Base-by-base conservation (phyloP, 345 rosid species). In the Abelmoschus esculentus region DNA sequence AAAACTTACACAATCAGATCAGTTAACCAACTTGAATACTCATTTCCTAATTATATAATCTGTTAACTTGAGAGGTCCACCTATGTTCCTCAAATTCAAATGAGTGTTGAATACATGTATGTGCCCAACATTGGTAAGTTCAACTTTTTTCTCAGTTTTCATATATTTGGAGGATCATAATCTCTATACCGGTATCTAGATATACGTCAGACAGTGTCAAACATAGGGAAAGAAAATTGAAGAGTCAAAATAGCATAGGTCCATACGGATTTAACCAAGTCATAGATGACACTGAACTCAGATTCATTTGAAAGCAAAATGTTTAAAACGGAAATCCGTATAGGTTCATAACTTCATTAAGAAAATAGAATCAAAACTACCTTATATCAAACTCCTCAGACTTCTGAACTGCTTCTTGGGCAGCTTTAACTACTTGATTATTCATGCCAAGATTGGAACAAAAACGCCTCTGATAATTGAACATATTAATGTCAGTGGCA, bases 311-410 rank as follows among this genome's bases (percentile, higher is more conserved):
- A 42, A 63, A 61, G 29, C 10, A 11, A 40, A 63, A 40, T 9
- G 49, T n/a, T 28, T 65, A 12, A 47, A n/a, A 64, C 46, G 6
- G 29, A 62, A 17, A 8, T 29, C 26, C 3, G 15, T 66, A 47
- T 49, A 32, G 34, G 26, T 15, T 28, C 42, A 50, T 14, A n/a
- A 40, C 17, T 10, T n/a, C 28, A 53, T 31, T 15, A 52, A 32
- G 12, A 42, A 56, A 44, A 32, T 22, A 62, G 47, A 67, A 55
- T 46, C 7, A 34, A 34, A 49, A 31, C 3, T 76, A 95, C 99
- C 99, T 85, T 73, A 95, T 95, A 77, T 95, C 99, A 66, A 95
- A 88, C 83, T 90, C 93, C 82, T 95, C 99, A 1, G 99, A 91
- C 77, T 87, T 95, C 80, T 82, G 78, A 72, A 95, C 99, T 70